phyloP scores from a whole-genome alignment of 2,329 filamentous ascomycete genomes.

The Scedosporium dehoogii region DNA sequence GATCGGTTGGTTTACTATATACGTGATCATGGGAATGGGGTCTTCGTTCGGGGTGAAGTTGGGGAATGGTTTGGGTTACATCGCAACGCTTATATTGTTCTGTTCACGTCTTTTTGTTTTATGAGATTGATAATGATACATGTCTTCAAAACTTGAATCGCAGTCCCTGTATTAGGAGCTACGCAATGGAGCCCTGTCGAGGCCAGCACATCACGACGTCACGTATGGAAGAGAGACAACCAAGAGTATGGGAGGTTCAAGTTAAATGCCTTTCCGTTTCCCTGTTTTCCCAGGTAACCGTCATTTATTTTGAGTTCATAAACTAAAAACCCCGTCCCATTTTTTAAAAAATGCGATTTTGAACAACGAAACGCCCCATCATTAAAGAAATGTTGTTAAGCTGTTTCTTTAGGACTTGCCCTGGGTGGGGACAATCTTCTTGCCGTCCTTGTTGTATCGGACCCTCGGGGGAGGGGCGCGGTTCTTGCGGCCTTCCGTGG shows the following conservation, averaged over 20 bases:
- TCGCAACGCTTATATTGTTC: neutral
- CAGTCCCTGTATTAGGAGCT: neutral
- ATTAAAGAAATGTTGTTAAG: neutral
- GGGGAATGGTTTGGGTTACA: conserved; percentile 1
- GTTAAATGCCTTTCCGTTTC: neutral
- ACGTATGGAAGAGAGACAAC: neutral
- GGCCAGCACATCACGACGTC: neutral
- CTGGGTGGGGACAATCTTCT: conserved; percentile 94
- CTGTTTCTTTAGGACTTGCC: conserved; percentile 36
- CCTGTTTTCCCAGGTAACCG: neutral
- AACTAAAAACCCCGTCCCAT: neutral
- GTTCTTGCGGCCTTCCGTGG: conserved; percentile 94
- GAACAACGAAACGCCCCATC: conserved; percentile 1
- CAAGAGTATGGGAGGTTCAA: neutral
- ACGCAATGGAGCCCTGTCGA: neutral
- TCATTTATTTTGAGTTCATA: conserved; percentile 1
- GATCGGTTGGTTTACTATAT: neutral
- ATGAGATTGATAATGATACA: conserved; percentile 1
- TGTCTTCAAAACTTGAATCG: neutral
- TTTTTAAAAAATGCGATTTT: conserved; percentile 1
- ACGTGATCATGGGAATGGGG: neutral
- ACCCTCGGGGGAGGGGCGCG: conserved; percentile 95
- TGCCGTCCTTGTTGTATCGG: conserved; percentile 99
- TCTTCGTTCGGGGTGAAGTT: neutral
- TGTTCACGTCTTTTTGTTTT: neutral